Evolutionary conservation across 164 flowering plant species (phyloP).

Genomic region (Kalanchoe fedtschenkoi): DNA sequence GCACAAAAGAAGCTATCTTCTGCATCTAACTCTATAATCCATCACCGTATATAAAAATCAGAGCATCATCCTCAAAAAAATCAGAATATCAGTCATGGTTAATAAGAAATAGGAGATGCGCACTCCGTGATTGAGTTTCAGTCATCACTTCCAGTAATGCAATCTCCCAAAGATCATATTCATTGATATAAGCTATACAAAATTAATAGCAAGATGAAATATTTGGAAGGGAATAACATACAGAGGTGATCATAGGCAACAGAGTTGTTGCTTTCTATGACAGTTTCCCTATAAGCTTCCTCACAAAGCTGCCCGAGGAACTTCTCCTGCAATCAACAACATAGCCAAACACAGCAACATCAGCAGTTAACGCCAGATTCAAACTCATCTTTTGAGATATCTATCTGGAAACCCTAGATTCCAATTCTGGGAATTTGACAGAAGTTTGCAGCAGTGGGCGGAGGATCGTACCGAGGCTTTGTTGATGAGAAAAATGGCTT

Average conservation of each 20-base stretch:
- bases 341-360: neutral
- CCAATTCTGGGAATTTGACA: neutral
- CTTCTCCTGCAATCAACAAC: constrained; percentile 39
- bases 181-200: too few relatives aligned
- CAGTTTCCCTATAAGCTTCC: constrained; percentile 44
- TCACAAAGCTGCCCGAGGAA: constrained; percentile 43
- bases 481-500: constrained; percentile 54
- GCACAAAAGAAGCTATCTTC: neutral
- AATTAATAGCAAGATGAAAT: neutral
- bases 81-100: too few relatives aligned
- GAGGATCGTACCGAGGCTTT: constrained; percentile 45
- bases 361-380: neutral
- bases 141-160: too few relatives aligned
- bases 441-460: neutral
- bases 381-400: neutral
- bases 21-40: too few relatives aligned
- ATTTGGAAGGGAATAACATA: constrained; percentile 15
- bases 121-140: too few relatives aligned
- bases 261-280: constrained; percentile 34
- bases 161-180: too few relatives aligned
- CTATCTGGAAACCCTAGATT: neutral
- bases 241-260: constrained; percentile 52
- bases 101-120: too few relatives aligned
- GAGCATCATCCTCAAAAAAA: too few relatives aligned
- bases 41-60: neutral